A percentile compares a stretch with the other conserved stretches of the same genome.
Conservation (phyloP, 2,329 filamentous ascomycete genomes). For the Trichoderma koningii region DNA sequence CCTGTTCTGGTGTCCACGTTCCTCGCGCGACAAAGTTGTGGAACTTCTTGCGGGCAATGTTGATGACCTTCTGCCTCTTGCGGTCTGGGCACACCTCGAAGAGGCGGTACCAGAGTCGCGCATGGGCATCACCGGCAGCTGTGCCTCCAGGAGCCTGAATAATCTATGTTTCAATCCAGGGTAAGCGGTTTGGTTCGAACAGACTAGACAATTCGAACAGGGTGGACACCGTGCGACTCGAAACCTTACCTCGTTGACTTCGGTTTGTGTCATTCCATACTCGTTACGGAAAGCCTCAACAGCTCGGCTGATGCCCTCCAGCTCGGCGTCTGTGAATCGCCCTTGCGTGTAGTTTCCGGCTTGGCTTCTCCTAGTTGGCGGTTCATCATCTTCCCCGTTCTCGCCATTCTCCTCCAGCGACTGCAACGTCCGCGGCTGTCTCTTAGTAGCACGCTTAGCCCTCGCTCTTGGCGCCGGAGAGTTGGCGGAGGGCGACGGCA, state of each 20-base stretch:
- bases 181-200: conserved; percentile 14
- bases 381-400: conserved; percentile 30
- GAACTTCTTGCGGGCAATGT: conserved; percentile 62
- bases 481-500: conserved; percentile 41
- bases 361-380: conserved; percentile 17
- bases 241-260: conserved; percentile 51
- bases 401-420: conserved; percentile 32
- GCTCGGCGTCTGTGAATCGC: conserved; percentile 49
- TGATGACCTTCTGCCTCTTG: conserved; percentile 56
- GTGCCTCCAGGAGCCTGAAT: conserved; percentile 43
- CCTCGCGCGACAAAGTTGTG: conserved; percentile 64
- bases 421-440: conserved; percentile 30
- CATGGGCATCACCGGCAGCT: conserved; percentile 41
- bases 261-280: conserved; percentile 45
- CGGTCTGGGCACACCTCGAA: conserved; percentile 52
- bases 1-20: conserved; percentile 45
- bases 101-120: conserved; percentile 55
- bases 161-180: conserved; percentile 34
- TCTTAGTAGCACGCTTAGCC: conserved; percentile 36
- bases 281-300: conserved; percentile 50
- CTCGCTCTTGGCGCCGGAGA: conserved; percentile 38
- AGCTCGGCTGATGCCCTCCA: conserved; percentile 44
- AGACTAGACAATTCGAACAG: neutral
- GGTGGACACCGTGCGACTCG: neutral
- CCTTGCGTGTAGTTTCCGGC: conserved; percentile 42